These are phyloP conservation scores for Cyclocybe aegerita DNA, from an alignment of 768 basidiomycete genomes.

Conservation along the genomic window DNA sequence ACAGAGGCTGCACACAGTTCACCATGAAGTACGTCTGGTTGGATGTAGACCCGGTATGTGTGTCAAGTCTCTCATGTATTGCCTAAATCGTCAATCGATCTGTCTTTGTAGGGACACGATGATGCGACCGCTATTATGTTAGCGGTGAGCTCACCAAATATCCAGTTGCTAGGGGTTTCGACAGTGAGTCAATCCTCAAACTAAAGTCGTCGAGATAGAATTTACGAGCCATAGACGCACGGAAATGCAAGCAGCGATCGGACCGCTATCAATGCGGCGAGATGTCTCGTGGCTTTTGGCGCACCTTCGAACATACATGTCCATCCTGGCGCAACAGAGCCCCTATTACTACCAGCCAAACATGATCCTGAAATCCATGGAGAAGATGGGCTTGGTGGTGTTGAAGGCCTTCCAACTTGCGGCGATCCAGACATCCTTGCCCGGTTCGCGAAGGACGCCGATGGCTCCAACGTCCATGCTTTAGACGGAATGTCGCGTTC, in stretches of 20 bases:
- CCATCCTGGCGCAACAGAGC: constrained; percentile 68
- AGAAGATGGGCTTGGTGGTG: constrained; percentile 78
- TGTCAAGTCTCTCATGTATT: not conserved
- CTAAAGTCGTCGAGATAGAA: not conserved
- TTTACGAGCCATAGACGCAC: constrained; percentile 54
- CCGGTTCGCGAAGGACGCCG: constrained; percentile 42
- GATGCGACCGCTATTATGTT: constrained; percentile 85
- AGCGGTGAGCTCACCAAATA: constrained; percentile 62
- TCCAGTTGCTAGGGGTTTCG: constrained; percentile 79
- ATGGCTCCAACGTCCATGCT: constrained; percentile 49
- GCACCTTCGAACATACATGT: constrained; percentile 58
- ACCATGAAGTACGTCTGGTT: constrained; percentile 51
- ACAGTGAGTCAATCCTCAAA: constrained; percentile 47
- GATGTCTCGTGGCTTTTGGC: constrained; percentile 74
- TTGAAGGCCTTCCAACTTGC: constrained; percentile 65
- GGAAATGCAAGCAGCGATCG: constrained; percentile 69
- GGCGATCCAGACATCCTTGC: constrained; percentile 49
- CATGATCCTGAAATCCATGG: constrained; percentile 84
- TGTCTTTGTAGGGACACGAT: constrained; percentile 72
- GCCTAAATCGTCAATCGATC: not conserved
- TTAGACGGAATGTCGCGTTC: constrained; percentile 67
- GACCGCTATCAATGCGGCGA: constrained; percentile 73
- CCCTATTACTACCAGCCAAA: constrained; percentile 59
- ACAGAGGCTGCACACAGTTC: not conserved
- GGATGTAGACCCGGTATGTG: constrained; percentile 63